Evolutionary conservation across 495 filamentous ascomycete species (phyloP), one percentile per base, ranked within the genome.

Genomic region (Staphylotrichum tortipilum): DNA sequence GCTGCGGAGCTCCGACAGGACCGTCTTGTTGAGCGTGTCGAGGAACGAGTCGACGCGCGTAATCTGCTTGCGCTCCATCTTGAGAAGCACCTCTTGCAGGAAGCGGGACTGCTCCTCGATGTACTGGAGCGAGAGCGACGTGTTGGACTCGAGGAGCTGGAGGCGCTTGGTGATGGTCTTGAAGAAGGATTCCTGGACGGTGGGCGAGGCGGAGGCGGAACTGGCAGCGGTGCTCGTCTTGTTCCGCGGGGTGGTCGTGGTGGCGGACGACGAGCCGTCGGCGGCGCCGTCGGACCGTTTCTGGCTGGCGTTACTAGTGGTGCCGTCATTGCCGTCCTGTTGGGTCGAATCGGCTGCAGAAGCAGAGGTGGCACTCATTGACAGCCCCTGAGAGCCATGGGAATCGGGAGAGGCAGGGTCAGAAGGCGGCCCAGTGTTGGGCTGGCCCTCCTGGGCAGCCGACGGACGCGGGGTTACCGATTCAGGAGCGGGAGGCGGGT

Each of bases 181-280:
- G 77, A 95, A 98, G 70, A 98, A 97, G 7, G 84, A 89, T 64
- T 96, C 92, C 68, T 98, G 92, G 4, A 88, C 91, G 0, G 88
- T 89, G 10, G 91, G 90, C 15, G 78, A 80, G 3, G 88, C 66
- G 17, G 77, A 64, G 11, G 82, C 69, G 0, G 84, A 77, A 37
- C 70, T 64, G 11, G 79, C 70, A 7, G 60, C 50, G 26, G 69
- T 50, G 52, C 62, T 78, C 18, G 67, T 68, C 24, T 69, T 77
- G 55, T 64, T 74, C 48, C 72, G 63, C 11, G 51, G 41, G 35
- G 57, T 48, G 34, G 65, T 51, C 3, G 62, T 9, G 26, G 48
- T 44, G 29, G 50, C 22, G 2, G 55, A 35, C 1, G 48, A 9
- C 3, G 37, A n/a, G n/a, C 44, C 19, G 29, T 54, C 47, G 3